phyloP scores from a whole-genome alignment of 441 rosid species.

The Rhodomyrtus psidioides region DNA sequence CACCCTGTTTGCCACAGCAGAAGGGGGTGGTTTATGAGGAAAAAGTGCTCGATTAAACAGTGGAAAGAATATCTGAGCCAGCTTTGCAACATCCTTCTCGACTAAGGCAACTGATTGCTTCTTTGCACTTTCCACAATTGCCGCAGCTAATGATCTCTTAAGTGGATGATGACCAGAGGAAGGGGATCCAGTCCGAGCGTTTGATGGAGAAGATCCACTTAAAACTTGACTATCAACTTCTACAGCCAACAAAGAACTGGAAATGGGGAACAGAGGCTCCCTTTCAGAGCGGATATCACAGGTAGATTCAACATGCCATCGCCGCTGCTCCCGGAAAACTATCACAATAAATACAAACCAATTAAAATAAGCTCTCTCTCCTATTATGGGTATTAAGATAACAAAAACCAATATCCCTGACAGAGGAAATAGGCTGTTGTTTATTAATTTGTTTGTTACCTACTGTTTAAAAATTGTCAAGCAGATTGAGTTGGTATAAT shows the following conservation, averaged over 20 bases:
- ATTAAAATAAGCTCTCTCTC: background rate
- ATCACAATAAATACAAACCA: constrained; percentile 23
- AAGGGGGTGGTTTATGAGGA: constrained; percentile 92
- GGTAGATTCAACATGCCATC: constrained; percentile 45
- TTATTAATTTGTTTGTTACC: background rate
- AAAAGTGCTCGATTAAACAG: constrained; percentile 63
- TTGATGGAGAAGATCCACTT: constrained; percentile 19
- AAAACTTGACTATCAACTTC: constrained; percentile 33
- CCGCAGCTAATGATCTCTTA: constrained; percentile 84
- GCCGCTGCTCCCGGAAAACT: constrained; percentile 64
- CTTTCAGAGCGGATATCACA: constrained; percentile 43
- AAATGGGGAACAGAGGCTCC: constrained; percentile 71
- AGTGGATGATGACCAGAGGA: constrained; percentile 39
- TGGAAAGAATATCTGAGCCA: constrained; percentile 57
- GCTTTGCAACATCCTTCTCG: constrained; percentile 77
- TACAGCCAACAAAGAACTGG: constrained; percentile 20
- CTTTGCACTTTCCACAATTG: constrained; percentile 79
- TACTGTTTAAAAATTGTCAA: background rate
- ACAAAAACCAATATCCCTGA: background rate
- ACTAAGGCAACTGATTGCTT: constrained; percentile 86
- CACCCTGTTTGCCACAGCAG: constrained; percentile 65
- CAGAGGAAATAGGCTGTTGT: background rate
- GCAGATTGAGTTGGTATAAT: background rate
- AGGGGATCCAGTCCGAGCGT: constrained; percentile 20
- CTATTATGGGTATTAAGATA: background rate